Evolutionary conservation across 306 rosid species (phyloP).

Genomic region (Carpinus fangiana): DNA sequence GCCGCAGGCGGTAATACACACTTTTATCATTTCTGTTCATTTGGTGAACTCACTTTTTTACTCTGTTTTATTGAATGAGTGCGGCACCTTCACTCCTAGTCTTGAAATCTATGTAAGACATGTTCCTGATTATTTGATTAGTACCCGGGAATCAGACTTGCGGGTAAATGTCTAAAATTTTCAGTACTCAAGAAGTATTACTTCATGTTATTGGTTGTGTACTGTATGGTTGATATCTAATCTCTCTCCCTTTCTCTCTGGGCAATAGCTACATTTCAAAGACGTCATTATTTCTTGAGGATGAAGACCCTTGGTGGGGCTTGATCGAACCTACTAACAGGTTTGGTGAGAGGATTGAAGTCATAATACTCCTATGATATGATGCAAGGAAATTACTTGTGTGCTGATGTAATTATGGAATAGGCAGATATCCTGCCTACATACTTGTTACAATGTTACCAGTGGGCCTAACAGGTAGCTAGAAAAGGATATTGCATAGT

Average conservation of each 20-base stretch:
- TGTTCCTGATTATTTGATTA: background rate
- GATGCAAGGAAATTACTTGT: background rate
- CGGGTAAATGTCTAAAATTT: too few relatives aligned
- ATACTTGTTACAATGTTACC: background rate
- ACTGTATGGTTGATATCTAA: background rate
- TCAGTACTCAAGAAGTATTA: too few relatives aligned
- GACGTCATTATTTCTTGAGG: background rate
- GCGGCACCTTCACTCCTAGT: background rate
- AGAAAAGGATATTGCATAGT: background rate
- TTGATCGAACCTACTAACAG: background rate
- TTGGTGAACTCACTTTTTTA: conserved; percentile 8
- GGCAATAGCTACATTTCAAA: background rate
- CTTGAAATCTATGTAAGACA: background rate
- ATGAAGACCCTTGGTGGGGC: background rate
- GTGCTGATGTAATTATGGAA: background rate
- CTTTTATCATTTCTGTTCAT: conserved; percentile 12
- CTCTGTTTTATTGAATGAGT: background rate
- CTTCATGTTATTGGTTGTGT: background rate
- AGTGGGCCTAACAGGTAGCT: background rate
- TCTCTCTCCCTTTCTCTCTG: background rate
- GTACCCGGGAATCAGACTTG: background rate
- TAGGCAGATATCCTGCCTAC: background rate
- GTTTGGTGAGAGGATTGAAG: background rate
- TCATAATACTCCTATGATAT: background rate
- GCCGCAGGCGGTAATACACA: conserved; percentile 36